These are phyloP conservation scores for Cornus kousa DNA, from an alignment of 148 eudicot species.

Conservation along the genomic window DNA sequence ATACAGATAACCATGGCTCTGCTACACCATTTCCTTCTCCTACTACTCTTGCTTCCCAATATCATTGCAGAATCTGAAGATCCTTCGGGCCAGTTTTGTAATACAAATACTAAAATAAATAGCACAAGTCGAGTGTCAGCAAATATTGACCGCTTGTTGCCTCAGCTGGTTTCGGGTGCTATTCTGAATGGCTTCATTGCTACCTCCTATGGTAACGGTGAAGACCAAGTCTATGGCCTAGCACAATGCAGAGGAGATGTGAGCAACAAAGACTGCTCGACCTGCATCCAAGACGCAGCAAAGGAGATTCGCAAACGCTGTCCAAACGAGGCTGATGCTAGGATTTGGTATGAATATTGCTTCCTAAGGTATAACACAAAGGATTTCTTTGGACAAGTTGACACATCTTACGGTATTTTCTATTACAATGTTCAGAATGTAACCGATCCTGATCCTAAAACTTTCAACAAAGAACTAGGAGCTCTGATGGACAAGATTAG, in stretches of 20 bases:
- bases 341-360: conserved; percentile 77
- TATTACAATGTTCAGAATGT: conserved; percentile 49
- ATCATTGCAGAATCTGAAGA: conserved; percentile 36
- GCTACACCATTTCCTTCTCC: conserved; percentile 13
- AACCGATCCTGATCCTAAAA: conserved; percentile 41
- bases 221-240: conserved; percentile 49
- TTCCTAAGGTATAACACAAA: conserved; percentile 58
- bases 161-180: conserved; percentile 38
- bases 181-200: conserved; percentile 30
- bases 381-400: conserved; percentile 56
- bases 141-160: conserved; percentile 49
- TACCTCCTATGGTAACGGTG: conserved; percentile 46
- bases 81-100: conserved; percentile 45
- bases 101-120: conserved; percentile 26
- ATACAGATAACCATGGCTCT: not conserved
- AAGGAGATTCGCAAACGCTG: conserved; percentile 39
- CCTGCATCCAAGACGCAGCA: conserved; percentile 62
- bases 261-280: conserved; percentile 45
- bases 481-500: conserved; percentile 35
- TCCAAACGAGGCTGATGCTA: conserved; percentile 53
- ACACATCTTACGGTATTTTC: conserved; percentile 39
- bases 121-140: conserved; percentile 22
- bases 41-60: conserved; percentile 20
- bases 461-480: conserved; percentile 53
- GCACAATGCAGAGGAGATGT: conserved; percentile 91